Base-by-base conservation (phyloP, 1,139 yeast species). In the Pneumocystis canis region DNA sequence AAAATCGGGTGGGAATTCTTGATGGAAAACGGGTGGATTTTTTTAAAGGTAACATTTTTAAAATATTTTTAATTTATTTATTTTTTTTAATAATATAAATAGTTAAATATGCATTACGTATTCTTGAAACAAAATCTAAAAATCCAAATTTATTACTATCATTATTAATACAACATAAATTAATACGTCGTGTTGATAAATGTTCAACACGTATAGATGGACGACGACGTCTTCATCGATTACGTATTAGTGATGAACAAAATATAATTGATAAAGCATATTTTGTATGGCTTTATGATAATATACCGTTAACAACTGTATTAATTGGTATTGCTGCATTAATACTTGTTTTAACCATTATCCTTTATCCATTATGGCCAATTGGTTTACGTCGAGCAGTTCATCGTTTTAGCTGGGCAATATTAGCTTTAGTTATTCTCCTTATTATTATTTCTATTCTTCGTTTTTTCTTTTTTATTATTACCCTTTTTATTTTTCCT, bases 281-380 rank as follows among this genome's bases (percentile, higher is more conserved):
- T 75, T 88, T 81, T 71, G 84, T 85, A 60, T 92, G 98, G 98
- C 79, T 83, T 65, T 89, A 84, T 75, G 82, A 81, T 66, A 89
- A 90, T 65, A 89, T 89, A 61, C 87, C 87, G 67, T 56, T 63
- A 61, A 76, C 75, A 75, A 89, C 78, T 69, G 82, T 73, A 70
- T 67, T 81, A 69, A 82, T 87, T 73, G 82, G 95, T 66, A 74
- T 79, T 63, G 74, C 89, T 74, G 80, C 87, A 53, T 76, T 90
- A 57, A 79, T 77, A 14, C 89, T 80, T 30, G 83, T 89, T 11
- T 84, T 92, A 69, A 81, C 88, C 1, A 76, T 89, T 58, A 88
- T 92, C 47, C 79, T 92, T 71, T 94, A 89, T 83, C 99, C 98
- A 67, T 80, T 92, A 70, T 92, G 99, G 99, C 99, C 99, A 30